Percentiles rank a stretch among this genome's conserved stretches.
phyloP scores from a whole-genome alignment of 1,139 yeast species.

The Yamadazyma oceani region DNA sequence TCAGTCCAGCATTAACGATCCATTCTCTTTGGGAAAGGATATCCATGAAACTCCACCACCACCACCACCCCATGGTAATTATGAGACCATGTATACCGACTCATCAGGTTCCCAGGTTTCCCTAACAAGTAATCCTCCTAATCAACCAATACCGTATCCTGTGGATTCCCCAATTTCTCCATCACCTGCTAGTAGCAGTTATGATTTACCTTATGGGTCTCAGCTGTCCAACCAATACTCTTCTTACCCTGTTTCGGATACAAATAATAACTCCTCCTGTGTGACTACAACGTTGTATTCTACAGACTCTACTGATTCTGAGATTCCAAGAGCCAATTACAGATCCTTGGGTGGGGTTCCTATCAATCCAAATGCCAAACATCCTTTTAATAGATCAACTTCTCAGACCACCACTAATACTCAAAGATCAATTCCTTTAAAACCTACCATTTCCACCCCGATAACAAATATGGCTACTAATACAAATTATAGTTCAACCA shows the following conservation, averaged over 20 bases:
- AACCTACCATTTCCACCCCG: constrained; percentile 17
- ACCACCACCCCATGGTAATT: constrained; percentile 4
- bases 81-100: constrained; percentile 12
- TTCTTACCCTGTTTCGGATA: too few relatives aligned
- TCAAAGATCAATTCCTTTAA: constrained; percentile 10
- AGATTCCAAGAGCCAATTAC: not conserved
- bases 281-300: not conserved
- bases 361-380: constrained; percentile 3
- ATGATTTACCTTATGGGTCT: not conserved
- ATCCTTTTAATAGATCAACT: constrained; percentile 8
- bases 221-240: too few relatives aligned
- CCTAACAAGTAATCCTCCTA: constrained; percentile 2
- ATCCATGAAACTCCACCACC: not conserved
- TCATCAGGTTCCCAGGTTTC: constrained; percentile 14
- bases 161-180: constrained; percentile 19
- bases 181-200: constrained; percentile 13
- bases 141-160: constrained; percentile 18
- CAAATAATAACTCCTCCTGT: too few relatives aligned
- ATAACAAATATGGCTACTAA: constrained; percentile 14
- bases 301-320: constrained; percentile 1
- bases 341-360: not conserved
- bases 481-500: constrained; percentile 1
- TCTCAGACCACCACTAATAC: constrained; percentile 14
- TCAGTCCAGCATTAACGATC: constrained; percentile 4
- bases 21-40: not conserved